Base-by-base conservation (phyloP, 2,329 filamentous ascomycete species). In the Calonectria pauciramosa region DNA sequence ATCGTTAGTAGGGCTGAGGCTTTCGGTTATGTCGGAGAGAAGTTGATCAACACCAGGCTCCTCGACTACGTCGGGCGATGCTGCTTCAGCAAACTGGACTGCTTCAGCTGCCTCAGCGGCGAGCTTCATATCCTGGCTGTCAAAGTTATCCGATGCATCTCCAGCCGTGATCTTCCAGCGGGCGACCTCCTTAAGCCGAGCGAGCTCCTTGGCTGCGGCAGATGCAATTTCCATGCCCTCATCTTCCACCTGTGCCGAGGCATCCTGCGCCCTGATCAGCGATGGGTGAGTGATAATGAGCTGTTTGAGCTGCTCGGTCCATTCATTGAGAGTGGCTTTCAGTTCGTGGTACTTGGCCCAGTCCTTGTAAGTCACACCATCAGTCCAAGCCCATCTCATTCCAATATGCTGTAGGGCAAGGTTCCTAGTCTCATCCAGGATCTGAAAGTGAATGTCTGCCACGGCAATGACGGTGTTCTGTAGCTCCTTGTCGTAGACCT, bases 341-440 rank as follows among this genome's bases (percentile, higher is more conserved):
- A 99, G 89, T 74, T 94, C 92, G 84, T 99, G 96, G 82, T 98
- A 99, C 84, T 96, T 97, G 74, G 94, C 92, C 97, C 97, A 99
- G 84, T 99, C 96, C 84, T 97, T 96, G 89, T 99, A 98, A 1
- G 96, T 98, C 75, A 99, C 91, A 38, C 95, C 95, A 72, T 99
- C 96, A 87, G 96, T 97, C 93, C 95, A 98, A 16, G 96, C 96
- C 96, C 97, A 99, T 82, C 91, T 92, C 92, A 97, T 96, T 71
- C 96, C 96, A 69, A 98, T 95, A 83, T 97, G 95, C 83, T 98
- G 95, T 41, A 98, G 89, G 8, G 96, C 95, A 44, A 98, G 89
- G 80, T 96, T 94, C 52, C 95, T 92, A 74, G 97, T 96, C 81
- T 92, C 91, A 77, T 96, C 94, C 38, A 98, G 90, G 20, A 97